Conservation (phyloP, 169 alveolate genomes). For the Eimeria zaria region DNA sequence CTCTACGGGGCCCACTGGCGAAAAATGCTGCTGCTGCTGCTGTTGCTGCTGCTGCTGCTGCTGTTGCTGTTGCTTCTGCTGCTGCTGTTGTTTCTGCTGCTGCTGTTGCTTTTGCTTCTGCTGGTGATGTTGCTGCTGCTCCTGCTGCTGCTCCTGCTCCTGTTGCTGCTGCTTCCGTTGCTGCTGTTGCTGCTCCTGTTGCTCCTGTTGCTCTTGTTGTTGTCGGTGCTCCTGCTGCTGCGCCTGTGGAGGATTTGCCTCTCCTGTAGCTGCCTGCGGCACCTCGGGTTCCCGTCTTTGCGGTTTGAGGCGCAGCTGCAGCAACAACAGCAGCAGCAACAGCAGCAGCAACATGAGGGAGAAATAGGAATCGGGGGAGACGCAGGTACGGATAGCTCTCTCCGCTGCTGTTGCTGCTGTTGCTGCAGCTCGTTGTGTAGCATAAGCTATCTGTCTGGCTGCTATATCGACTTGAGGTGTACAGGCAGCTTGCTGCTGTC, state of each 20-base stretch:
- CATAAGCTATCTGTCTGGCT: background rate
- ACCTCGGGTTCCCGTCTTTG: constrained; percentile 35
- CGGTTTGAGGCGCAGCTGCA: constrained; percentile 70
- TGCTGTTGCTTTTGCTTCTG: too few relatives aligned
- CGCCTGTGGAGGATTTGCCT: background rate
- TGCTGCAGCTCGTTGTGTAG: background rate
- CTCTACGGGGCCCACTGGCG: background rate
- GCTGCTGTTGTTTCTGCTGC: background rate
- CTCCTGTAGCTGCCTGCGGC: background rate
- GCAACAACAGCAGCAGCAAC: background rate
- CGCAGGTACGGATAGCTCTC: too few relatives aligned
- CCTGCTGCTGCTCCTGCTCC: constrained; percentile 1
- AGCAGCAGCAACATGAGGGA: too few relatives aligned
- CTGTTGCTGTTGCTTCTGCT: background rate
- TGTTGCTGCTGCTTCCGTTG: background rate
- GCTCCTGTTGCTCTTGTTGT: constrained; percentile 30
- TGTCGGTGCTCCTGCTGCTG: constrained; percentile 31
- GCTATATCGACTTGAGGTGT: background rate
- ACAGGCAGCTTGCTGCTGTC: background rate
- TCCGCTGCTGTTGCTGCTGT: background rate
- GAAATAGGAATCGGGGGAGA: background rate
- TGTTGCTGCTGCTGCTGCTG: constrained; percentile 11
- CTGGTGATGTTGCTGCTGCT: too few relatives aligned
- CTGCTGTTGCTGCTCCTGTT: constrained; percentile 8
- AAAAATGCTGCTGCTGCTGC: constrained; percentile 24